Evolutionary conservation across 2,329 filamentous ascomycete species (phyloP), one percentile per base, ranked within the genome.

Genomic region (Colletotrichum sp.): DNA sequence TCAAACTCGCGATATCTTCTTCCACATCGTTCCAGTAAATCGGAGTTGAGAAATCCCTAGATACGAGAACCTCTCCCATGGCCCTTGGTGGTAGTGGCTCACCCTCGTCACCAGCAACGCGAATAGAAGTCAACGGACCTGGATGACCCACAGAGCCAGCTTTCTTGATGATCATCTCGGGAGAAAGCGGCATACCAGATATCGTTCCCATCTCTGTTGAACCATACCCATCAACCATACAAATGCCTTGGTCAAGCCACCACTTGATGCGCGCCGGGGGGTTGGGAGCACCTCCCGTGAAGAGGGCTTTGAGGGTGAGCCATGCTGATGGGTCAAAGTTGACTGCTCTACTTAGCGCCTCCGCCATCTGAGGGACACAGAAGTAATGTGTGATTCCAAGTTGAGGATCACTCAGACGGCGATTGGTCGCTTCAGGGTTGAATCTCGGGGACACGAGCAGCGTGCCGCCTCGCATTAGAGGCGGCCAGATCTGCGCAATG

Each of bases 331-430:
- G 58, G 18, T 69, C 30, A n/a, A 74, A 76, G 16, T 76, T 65
- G 0, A 58, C n/a, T n/a, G 70, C 70, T 10, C 62, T 39, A 6
- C 27, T 60, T 10, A 76, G 64, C 16, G 74, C 74, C n/a, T 76
- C 74, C 12, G 74, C 70, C 74, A 76, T 76, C 58, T 76, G 74
- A 6, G 74, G 74, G 9, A 76, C 74, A 15, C 74, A 76, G n/a
- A 76, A 76, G 36, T 76, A 76, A 12, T 76, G 74, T 2, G 74
- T 73, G 8, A 76, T 18, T 8, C 28, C 32, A 22, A 76, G 43
- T 3, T 18, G 34, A 13, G 43, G 16, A 8, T 76, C 74, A 32
- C 62, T 16, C 2, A 76, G 74, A 1, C 74, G 70, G 18, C 22
- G 27, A 25, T 76, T 76, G 5, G 74, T 74, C 3, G 60, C 43